A percentile compares a stretch with the other conserved stretches of the same genome.
These are phyloP conservation scores for Solanum etuberosum DNA, from an alignment of 257 asterid genomes.

Conservation along the genomic window DNA sequence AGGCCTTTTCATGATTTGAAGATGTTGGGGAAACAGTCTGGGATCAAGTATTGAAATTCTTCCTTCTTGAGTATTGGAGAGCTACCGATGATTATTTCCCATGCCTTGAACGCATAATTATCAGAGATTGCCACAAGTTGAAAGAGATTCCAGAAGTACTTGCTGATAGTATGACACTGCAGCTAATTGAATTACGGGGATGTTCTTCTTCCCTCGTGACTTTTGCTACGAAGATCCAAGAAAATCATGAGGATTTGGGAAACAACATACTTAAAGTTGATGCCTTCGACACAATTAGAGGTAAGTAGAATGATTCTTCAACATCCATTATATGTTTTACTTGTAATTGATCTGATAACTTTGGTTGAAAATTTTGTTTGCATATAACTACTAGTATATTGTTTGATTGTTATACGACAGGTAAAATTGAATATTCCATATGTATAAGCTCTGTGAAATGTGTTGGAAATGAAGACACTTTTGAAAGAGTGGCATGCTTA, in stretches of 20 bases:
- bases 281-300: background rate
- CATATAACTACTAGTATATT: no score
- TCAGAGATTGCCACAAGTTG: background rate
- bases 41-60: no score
- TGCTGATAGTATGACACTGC: background rate
- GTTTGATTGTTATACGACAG: no score
- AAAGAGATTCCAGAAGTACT: background rate
- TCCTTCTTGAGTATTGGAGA: no score
- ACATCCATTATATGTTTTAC: background rate
- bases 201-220: background rate
- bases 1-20: no score
- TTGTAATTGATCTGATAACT: no score
- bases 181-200: background rate
- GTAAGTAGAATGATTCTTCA: background rate
- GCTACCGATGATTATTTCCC: background rate
- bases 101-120: background rate
- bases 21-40: background rate
- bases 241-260: background rate
- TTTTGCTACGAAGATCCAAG: background rate
- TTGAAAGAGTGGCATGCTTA: no score
- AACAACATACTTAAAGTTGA: background rate
- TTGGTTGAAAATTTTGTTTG: no score
- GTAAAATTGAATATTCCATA: no score
- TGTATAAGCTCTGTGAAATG: no score
- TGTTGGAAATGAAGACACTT: no score